Base-by-base conservation (phyloP, 805 yeast species). In the Wickerhamiella allomyrinae region DNA sequence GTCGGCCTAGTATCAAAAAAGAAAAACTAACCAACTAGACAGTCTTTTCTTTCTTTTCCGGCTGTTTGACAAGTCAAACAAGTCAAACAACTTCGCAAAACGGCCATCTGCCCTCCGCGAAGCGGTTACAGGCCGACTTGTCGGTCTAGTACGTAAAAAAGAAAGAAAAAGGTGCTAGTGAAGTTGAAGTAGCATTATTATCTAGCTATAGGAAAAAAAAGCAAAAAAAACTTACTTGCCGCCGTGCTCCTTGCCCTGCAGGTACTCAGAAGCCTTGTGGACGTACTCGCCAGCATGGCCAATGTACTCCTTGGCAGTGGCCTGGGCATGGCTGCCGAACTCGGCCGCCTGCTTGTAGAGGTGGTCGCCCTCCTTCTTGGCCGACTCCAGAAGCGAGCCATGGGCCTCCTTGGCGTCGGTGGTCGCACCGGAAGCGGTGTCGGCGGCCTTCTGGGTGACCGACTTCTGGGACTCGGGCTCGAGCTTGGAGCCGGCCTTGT, bases 371-470 rank as follows among this genome's bases (percentile, higher is more conserved):
- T 44, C 23, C 31, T 75, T 74, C 49, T 69, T 66, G 43, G 79
- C 80, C 41, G 75, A 69, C 44, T 73, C 72, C 47, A 64, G 63
- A 42, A 70, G 63, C 41, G 72, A 64, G 55, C 68, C 71, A 61
- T 62, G 66, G 42, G 60, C 56, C 31, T 40, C 50, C 57, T 61
- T 57, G 48, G 67, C 77, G 48, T 74, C 75, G 49, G 71, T 73
- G 57, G 68, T 68, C 40, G 79, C 81, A 44, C 63, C 54, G 54
- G 67, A 59, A 48, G 74, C 66, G 43, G 74, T 61, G 63, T 83
- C 95, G 48, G 76, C 69, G 25, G 75, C 65, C 52, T 76, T 67
- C 69, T 86, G 95, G 46, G 72, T 62, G 49, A 72, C 62, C 36
- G 87, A 62, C 49, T 49, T 51, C 41, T 45, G 23, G 42, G 38